A percentile compares a stretch with the other conserved stretches of the same genome.
These are phyloP conservation scores for Fusarium sp. DNA, from an alignment of 2,329 filamentous ascomycete genomes.

Conservation along the genomic window DNA sequence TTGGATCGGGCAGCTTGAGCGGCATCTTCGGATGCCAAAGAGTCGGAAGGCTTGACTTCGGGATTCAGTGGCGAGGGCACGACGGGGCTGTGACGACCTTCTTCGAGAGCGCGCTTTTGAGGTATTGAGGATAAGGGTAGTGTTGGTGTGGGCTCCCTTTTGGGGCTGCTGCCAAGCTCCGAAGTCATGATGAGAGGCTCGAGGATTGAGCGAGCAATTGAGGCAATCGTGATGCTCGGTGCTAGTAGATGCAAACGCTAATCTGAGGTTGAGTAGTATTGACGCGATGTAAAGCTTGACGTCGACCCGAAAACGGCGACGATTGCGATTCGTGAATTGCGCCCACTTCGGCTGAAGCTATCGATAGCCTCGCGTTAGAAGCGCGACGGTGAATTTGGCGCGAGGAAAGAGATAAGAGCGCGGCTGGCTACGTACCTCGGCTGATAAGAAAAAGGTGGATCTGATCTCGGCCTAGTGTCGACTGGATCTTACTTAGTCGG, in stretches of 20 bases:
- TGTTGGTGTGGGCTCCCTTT: slow-evolving; percentile 60
- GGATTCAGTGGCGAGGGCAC: slow-evolving; percentile 83
- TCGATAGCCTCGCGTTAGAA: slow-evolving; percentile 21
- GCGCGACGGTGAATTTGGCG: slow-evolving; percentile 21
- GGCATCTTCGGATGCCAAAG: slow-evolving; percentile 63
- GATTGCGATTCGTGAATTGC: slow-evolving; percentile 15
- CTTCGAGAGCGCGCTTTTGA: slow-evolving; percentile 77
- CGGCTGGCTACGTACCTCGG: slow-evolving; percentile 2
- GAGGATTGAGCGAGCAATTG: background rate
- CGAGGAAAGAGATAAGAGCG: slow-evolving; percentile 18
- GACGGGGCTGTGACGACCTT: slow-evolving; percentile 75
- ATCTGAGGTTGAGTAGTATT: slow-evolving; percentile 10
- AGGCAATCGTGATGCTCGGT: background rate
- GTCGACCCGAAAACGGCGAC: slow-evolving; percentile 6
- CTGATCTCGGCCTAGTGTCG: slow-evolving; percentile 50
- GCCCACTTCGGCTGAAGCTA: slow-evolving; percentile 27
- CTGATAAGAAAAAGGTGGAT: slow-evolving; percentile 44
- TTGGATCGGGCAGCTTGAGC: slow-evolving; percentile 57
- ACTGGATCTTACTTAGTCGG: slow-evolving; percentile 48
- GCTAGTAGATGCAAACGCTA: background rate
- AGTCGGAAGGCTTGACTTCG: slow-evolving; percentile 64
- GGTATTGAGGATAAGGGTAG: slow-evolving; percentile 66
- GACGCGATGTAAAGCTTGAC: slow-evolving; percentile 9
- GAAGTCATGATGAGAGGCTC: slow-evolving; percentile 53
- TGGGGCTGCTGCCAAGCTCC: slow-evolving; percentile 56